Evolutionary conservation across 306 rosid species (phyloP).

Genomic region (Citrullus mucosospermus): DNA sequence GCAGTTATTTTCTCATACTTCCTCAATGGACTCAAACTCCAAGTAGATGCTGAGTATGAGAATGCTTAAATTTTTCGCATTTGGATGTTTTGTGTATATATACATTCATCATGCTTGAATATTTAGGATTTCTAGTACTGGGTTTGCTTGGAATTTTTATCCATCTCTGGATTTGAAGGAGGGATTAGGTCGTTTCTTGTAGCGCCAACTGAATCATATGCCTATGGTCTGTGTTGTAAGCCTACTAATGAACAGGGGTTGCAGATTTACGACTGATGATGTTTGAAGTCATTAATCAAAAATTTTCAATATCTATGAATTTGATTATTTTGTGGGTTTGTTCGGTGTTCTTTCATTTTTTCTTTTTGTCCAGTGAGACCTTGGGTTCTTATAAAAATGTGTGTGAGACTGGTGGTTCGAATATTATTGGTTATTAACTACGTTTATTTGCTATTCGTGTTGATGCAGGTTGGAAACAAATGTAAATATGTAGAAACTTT

Average conservation of each 20-base stretch:
- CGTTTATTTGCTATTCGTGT: not conserved
- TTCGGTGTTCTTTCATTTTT: not conserved
- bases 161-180: not conserved
- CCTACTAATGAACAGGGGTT: not conserved
- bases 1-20: not conserved
- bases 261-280: not conserved
- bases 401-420: not conserved
- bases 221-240: not conserved
- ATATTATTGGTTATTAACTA: not conserved
- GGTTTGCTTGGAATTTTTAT: not conserved
- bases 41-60: not conserved
- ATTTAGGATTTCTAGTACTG: not conserved
- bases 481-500: slow-evolving; percentile 23
- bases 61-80: not conserved
- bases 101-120: not conserved
- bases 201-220: not conserved
- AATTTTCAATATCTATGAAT: not conserved
- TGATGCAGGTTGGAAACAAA: slow-evolving; percentile 65
- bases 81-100: not conserved
- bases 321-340: not conserved
- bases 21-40: not conserved
- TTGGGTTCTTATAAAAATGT: not conserved
- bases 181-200: no score
- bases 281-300: not conserved
- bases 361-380: not conserved